Conservation (phyloP, 192 early-diverging fungal genomes). For the Paraglomus brasilianum region DNA sequence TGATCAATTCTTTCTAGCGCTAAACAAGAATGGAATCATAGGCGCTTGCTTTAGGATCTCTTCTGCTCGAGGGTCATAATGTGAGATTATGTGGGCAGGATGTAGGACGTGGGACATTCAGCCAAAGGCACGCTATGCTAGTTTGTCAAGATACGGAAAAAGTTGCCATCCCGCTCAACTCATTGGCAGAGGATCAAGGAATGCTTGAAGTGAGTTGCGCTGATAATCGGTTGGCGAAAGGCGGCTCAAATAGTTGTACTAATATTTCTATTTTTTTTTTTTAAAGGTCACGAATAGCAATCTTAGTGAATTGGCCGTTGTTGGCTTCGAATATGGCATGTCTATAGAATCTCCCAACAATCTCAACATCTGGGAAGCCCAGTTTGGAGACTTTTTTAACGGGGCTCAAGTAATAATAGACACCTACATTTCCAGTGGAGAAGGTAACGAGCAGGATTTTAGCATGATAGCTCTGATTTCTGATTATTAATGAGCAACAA, state of each 20-base stretch:
- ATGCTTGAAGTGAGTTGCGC: constrained; percentile 37
- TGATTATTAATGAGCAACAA: background rate
- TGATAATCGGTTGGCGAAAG: background rate
- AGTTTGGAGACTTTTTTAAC: constrained; percentile 99
- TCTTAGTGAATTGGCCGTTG: constrained; percentile 91
- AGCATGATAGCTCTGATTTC: background rate
- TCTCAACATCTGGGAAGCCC: constrained; percentile 95
- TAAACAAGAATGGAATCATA: background rate
- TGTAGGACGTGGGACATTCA: constrained; percentile 97
- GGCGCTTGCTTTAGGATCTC: constrained; percentile 81
- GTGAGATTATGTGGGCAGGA: constrained; percentile 97
- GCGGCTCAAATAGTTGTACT: background rate
- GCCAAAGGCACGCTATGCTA: constrained; percentile 95
- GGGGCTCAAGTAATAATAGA: constrained; percentile 95
- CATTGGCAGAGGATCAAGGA: constrained; percentile 40
- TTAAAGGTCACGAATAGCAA: constrained; percentile 90
- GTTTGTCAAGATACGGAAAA: constrained; percentile 88
- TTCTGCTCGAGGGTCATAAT: constrained; percentile 81
- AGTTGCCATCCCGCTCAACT: constrained; percentile 85
- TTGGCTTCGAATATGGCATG: constrained; percentile 95
- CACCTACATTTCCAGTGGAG: constrained; percentile 83
- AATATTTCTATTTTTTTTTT: too few relatives aligned
- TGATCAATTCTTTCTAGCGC: too few relatives aligned
- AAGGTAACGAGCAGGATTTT: constrained; percentile 42
- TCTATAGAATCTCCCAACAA: constrained; percentile 85